These are phyloP conservation scores for Rhodamnia argentea DNA, from an alignment of 345 rosid species.

Conservation along the genomic window DNA sequence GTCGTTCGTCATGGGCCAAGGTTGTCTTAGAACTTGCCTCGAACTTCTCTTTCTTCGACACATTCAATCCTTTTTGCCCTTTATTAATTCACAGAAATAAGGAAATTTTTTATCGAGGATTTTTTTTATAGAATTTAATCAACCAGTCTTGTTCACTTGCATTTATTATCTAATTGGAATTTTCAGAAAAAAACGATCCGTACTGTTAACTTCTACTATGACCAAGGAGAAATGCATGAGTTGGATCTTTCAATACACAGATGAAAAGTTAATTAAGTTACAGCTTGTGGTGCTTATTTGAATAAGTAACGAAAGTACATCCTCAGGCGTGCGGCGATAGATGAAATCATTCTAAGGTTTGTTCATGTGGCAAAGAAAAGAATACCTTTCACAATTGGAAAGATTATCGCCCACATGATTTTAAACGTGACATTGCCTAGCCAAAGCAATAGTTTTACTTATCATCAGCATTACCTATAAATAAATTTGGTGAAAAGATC, in stretches of 20 bases:
- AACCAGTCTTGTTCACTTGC: too few relatives aligned
- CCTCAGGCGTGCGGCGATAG: accelerated
- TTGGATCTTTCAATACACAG: neutral
- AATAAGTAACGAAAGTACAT: neutral
- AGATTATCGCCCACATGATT: neutral
- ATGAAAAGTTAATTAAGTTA: neutral
- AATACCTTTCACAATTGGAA: neutral
- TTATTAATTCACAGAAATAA: neutral
- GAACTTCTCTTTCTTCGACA: neutral
- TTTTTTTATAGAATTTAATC: too few relatives aligned
- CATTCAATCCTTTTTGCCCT: neutral
- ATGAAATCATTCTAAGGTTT: neutral
- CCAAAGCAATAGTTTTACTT: neutral
- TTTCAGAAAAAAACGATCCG: neutral
- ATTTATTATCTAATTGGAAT: neutral
- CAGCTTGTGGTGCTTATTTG: neutral
- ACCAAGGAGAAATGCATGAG: neutral
- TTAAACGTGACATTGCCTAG: accelerated
- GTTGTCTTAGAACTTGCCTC: neutral
- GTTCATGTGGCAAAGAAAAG: neutral
- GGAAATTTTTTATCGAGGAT: neutral
- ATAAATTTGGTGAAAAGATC: neutral
- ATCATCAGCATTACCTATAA: neutral
- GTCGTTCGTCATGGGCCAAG: neutral
- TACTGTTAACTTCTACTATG: neutral